Conservation (phyloP, 2,329 filamentous ascomycete genomes). For the Aspergillus costaricaensis region DNA sequence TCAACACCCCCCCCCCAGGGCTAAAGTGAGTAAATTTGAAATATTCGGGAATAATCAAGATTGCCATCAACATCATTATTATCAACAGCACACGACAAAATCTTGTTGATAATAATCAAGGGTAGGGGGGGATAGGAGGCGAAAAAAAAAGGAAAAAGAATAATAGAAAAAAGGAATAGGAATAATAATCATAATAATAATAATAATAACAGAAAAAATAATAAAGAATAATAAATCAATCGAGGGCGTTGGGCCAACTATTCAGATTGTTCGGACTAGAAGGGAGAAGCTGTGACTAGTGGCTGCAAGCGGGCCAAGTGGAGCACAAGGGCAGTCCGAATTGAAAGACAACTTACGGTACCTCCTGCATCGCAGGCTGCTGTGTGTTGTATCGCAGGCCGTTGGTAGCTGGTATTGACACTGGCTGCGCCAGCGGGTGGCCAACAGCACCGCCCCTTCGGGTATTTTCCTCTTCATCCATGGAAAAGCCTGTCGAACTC, state of each 20-base stretch:
- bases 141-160: neutral
- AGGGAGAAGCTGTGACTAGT: conserved; percentile 34
- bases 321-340: conserved; percentile 36
- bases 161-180: neutral
- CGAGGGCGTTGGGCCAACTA: conserved; percentile 10
- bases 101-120: too few species aligned
- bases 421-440: conserved; percentile 48
- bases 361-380: conserved; percentile 54
- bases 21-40: too few species aligned
- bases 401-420: conserved; percentile 50
- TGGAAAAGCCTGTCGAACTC: conserved; percentile 36
- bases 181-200: neutral
- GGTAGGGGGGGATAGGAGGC: neutral
- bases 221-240: neutral
- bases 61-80: too few species aligned
- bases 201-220: neutral
- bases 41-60: too few species aligned
- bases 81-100: too few species aligned
- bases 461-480: conserved; percentile 50
- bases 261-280: conserved; percentile 36
- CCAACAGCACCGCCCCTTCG: conserved; percentile 54
- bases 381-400: conserved; percentile 55
- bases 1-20: too few species aligned
- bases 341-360: conserved; percentile 57
- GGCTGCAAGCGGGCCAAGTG: conserved; percentile 32